Evolutionary conservation across 2,329 filamentous ascomycete genomes (phyloP).

Genomic region (Trichoderma brevicompactum): DNA sequence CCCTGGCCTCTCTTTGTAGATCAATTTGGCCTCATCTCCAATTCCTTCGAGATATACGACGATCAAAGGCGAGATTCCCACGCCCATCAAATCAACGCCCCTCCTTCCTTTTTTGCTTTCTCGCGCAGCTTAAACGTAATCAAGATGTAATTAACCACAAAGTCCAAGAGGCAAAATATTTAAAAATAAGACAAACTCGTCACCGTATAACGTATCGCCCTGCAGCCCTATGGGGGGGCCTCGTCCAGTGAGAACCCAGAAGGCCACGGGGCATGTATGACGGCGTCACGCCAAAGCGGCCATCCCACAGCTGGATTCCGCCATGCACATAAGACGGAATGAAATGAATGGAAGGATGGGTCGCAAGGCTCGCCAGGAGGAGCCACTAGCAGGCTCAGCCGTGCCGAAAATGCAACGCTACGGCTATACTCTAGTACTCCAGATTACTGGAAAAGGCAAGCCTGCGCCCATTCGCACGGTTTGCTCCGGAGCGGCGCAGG

Average conservation of each 20-base stretch:
- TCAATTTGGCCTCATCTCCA: background rate
- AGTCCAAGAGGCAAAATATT: too few species aligned
- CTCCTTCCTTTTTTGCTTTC: too few species aligned
- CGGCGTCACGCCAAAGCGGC: background rate
- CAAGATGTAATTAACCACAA: background rate
- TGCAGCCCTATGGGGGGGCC: constrained; percentile 13
- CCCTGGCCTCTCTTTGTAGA: background rate
- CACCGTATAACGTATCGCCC: background rate
- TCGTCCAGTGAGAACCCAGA: background rate
- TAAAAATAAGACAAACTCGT: background rate
- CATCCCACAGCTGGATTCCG: background rate
- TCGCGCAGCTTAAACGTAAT: background rate
- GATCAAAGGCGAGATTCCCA: constrained; percentile 1
- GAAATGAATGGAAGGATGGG: background rate
- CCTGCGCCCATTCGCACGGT: background rate
- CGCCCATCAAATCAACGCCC: background rate
- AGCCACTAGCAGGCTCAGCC: constrained; percentile 15
- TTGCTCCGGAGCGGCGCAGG: constrained; percentile 11
- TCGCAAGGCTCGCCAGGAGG: background rate
- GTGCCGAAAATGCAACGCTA: background rate
- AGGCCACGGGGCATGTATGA: background rate
- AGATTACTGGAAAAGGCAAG: constrained; percentile 7
- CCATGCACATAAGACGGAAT: background rate
- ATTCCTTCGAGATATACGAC: background rate
- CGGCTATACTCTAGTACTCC: constrained; percentile 5